Conservation (phyloP, 768 basidiomycete species). For the Glaciozyma antarctica region DNA sequence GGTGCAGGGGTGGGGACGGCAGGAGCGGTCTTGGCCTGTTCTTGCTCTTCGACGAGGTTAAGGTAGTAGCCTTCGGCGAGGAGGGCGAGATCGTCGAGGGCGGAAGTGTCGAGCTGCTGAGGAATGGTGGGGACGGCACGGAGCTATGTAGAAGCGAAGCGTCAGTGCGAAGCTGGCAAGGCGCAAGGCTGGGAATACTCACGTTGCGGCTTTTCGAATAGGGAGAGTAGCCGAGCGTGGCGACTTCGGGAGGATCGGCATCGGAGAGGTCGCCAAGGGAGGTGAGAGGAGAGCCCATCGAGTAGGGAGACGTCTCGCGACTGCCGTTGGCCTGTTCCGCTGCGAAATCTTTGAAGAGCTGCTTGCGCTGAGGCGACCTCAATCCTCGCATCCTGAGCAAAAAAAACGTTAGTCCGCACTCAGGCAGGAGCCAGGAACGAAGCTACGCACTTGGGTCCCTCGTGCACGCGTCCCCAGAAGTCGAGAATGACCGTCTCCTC, state of each 20-base stretch:
- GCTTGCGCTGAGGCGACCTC: not conserved
- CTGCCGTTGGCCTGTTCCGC: not conserved
- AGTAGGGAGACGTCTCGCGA: not conserved
- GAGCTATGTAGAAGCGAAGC: not conserved
- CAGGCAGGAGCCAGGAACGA: too few relatives aligned
- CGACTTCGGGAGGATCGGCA: slow-evolving; percentile 8
- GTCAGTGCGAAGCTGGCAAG: too few relatives aligned
- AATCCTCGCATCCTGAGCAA: not conserved
- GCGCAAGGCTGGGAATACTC: not conserved
- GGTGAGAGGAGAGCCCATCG: not conserved
- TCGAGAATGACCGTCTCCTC: slow-evolving; percentile 85
- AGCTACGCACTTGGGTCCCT: slow-evolving; percentile 1
- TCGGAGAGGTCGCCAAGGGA: slow-evolving; percentile 4
- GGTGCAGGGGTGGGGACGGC: slow-evolving; percentile 9
- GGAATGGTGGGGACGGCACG: too few relatives aligned
- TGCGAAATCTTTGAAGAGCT: not conserved
- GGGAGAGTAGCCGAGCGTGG: slow-evolving; percentile 8
- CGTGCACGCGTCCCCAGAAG: slow-evolving; percentile 69
- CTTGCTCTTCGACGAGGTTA: slow-evolving; percentile 12
- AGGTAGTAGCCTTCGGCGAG: slow-evolving; percentile 7
- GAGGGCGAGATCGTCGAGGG: slow-evolving; percentile 2
- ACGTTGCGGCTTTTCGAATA: not conserved
- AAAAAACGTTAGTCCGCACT: not conserved
- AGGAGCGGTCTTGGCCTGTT: not conserved
- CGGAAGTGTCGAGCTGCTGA: not conserved